These are phyloP conservation scores for Tardiomyces digboiensis DNA, from an alignment of 1,139 yeast genomes.

Conservation along the genomic window DNA sequence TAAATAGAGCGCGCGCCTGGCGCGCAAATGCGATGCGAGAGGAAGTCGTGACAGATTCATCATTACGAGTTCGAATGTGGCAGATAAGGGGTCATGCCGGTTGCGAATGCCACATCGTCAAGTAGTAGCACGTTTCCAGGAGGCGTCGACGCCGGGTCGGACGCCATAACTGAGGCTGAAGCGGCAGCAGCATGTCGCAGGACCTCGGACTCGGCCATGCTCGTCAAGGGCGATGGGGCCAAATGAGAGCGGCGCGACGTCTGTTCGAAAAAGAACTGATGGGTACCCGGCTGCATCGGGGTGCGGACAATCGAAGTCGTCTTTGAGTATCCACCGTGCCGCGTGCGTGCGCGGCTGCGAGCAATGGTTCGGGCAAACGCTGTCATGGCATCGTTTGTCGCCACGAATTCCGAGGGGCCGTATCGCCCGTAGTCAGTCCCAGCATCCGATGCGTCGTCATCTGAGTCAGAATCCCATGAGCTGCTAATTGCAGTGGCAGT, in stretches of 20 bases:
- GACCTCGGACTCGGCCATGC: constrained; percentile 1
- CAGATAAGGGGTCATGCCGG: constrained; percentile 25
- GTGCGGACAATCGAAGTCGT: constrained; percentile 8
- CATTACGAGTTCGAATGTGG: constrained; percentile 7
- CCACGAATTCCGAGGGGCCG: background rate
- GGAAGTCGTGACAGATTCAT: too few relatives aligned
- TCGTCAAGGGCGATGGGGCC: constrained; percentile 2
- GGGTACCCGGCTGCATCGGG: constrained; percentile 7
- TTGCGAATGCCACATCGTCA: constrained; percentile 16
- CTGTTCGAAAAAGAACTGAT: constrained; percentile 5
- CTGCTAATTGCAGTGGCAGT: background rate
- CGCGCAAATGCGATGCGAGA: too few relatives aligned
- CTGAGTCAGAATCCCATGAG: constrained; percentile 12
- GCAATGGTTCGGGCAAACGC: constrained; percentile 22
- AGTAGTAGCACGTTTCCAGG: constrained; percentile 19
- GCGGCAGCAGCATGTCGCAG: constrained; percentile 1
- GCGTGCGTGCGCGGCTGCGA: constrained; percentile 13
- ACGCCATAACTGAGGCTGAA: constrained; percentile 1
- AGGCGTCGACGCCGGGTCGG: constrained; percentile 15
- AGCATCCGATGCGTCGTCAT: constrained; percentile 5
- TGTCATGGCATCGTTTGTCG: constrained; percentile 17
- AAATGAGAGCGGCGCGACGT: constrained; percentile 1
- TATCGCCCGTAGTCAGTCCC: background rate
- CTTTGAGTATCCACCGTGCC: constrained; percentile 3
- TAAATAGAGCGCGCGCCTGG: too few relatives aligned